Evolutionary conservation across 2,329 filamentous ascomycete species (phyloP).

Genomic region (Dactylellina drechsleri): DNA sequence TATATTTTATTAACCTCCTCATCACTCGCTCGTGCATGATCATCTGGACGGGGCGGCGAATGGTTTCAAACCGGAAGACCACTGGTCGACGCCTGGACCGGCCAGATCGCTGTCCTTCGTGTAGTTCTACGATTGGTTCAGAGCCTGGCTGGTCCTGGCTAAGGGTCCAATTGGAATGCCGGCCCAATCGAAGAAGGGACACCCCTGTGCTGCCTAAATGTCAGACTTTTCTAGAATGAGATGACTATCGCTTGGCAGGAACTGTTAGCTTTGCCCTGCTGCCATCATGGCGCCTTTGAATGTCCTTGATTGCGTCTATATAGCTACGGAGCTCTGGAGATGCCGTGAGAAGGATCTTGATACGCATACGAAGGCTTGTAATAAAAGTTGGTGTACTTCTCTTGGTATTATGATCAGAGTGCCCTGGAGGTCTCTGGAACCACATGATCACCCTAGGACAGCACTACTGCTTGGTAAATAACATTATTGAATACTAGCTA

Average conservation of each 20-base stretch:
- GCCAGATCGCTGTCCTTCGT: constrained; percentile 36
- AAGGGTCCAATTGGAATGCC: constrained; percentile 14
- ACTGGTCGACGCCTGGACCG: constrained; percentile 5
- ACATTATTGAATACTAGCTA: no score
- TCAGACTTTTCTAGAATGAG: constrained; percentile 17
- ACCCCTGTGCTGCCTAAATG: not conserved
- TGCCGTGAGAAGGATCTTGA: no score
- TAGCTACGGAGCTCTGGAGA: not conserved
- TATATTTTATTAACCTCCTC: not conserved
- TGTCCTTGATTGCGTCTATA: not conserved
- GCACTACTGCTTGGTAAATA: no score
- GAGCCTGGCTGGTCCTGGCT: not conserved
- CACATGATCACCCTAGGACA: no score
- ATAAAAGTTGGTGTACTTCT: no score
- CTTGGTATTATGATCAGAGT: no score
- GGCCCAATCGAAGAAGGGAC: not conserved
- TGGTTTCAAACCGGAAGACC: not conserved
- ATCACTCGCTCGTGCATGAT: constrained; percentile 34
- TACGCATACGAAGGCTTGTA: no score
- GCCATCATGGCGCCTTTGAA: not conserved
- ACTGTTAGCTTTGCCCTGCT: not conserved
- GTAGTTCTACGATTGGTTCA: constrained; percentile 32
- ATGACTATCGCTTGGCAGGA: constrained; percentile 2
- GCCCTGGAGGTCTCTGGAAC: no score
- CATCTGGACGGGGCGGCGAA: constrained; percentile 43